These are phyloP conservation scores for Yamadazyma mexicana DNA, from an alignment of 1,139 yeast genomes.

Conservation along the genomic window DNA sequence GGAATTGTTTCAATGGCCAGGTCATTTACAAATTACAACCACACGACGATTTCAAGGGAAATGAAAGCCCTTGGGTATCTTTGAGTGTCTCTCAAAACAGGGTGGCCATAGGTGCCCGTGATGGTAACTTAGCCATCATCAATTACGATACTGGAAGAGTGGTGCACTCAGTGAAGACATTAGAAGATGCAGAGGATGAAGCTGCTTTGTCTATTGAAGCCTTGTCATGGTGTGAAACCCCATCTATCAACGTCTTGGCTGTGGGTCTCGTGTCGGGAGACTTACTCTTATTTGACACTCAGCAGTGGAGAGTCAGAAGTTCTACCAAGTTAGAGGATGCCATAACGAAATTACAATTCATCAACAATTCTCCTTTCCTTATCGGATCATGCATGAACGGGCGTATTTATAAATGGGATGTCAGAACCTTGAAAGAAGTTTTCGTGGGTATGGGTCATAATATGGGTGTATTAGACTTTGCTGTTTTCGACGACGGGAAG, in stretches of 20 bases:
- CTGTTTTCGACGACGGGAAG: constrained; percentile 58
- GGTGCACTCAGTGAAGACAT: constrained; percentile 62
- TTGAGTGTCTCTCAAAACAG: constrained; percentile 48
- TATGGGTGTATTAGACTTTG: constrained; percentile 89
- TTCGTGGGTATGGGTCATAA: constrained; percentile 89
- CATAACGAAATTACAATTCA: constrained; percentile 74
- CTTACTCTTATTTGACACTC: constrained; percentile 74
- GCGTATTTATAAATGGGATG: constrained; percentile 82
- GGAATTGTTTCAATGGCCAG: constrained; percentile 85
- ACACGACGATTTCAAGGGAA: constrained; percentile 62
- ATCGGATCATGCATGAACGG: constrained; percentile 85
- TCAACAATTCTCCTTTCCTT: constrained; percentile 55
- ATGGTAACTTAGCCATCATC: constrained; percentile 77
- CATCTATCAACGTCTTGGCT: constrained; percentile 63
- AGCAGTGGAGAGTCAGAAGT: constrained; percentile 83
- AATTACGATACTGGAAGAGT: constrained; percentile 73
- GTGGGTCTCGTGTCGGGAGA: constrained; percentile 90
- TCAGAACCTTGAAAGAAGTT: constrained; percentile 74
- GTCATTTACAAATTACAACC: constrained; percentile 65
- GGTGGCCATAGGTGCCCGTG: constrained; percentile 78
- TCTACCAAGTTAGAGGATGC: constrained; percentile 73
- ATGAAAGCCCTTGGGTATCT: constrained; percentile 87
- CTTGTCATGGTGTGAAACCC: constrained; percentile 71
- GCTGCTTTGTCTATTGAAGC: constrained; percentile 86
- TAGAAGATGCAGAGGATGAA: constrained; percentile 61